Conservation (phyloP, 176 grass and related monocot species). For the Lolium perenne region DNA sequence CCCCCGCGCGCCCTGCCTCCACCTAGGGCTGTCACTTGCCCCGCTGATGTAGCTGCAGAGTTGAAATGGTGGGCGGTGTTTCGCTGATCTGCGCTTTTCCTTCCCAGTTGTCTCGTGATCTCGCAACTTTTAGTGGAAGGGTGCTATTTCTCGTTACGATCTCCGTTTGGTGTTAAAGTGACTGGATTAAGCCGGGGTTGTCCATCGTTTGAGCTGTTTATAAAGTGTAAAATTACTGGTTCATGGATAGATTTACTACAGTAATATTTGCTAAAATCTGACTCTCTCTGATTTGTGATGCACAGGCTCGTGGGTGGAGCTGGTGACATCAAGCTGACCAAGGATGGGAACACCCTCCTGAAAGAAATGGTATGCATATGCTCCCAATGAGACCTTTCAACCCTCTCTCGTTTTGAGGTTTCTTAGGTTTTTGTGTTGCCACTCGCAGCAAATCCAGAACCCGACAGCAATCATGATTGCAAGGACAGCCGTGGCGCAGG, state of each 20-base stretch:
- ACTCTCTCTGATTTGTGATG: neutral
- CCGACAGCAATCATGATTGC: conserved; percentile 99
- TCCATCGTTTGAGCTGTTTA: too few species aligned
- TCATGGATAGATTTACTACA: neutral
- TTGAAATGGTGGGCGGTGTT: neutral
- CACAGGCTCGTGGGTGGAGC: conserved; percentile 93
- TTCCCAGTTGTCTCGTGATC: neutral
- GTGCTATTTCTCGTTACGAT: neutral
- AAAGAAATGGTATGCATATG: conserved; percentile 84
- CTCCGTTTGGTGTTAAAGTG: neutral
- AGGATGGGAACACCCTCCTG: conserved; percentile 95
- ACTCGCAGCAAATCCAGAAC: conserved; percentile 90
- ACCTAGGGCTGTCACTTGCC: neutral
- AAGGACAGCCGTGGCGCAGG: conserved; percentile 84
- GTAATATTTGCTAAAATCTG: neutral
- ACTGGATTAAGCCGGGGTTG: neutral
- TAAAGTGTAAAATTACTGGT: neutral
- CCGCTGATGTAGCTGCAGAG: neutral
- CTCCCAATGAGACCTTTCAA: neutral
- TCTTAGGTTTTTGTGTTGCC: neutral
- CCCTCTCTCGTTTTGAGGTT: neutral
- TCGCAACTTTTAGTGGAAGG: neutral
- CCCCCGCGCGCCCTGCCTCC: too few species aligned
- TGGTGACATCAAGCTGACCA: conserved; percentile 96
- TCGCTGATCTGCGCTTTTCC: neutral